phyloP scores from a whole-genome alignment of 2,329 filamentous ascomycete species.

The Calcarisporium arbuscula region DNA sequence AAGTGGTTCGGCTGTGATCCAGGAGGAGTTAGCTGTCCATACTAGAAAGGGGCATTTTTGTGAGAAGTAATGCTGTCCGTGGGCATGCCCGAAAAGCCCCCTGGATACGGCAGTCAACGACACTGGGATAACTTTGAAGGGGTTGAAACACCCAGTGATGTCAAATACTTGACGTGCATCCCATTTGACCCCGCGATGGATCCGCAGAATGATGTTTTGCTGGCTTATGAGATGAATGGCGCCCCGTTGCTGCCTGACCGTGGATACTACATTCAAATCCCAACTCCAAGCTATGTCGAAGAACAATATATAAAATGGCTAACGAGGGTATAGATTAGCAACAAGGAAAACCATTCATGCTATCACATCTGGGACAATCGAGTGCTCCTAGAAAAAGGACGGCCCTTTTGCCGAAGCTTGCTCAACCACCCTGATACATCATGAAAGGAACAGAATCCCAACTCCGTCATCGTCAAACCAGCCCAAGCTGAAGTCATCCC shows the following conservation, averaged over 20 bases:
- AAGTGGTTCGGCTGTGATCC: slow-evolving; percentile 43
- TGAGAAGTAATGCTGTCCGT: slow-evolving; percentile 38
- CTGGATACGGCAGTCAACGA: background rate
- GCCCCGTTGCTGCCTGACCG: slow-evolving; percentile 36
- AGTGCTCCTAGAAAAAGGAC: slow-evolving; percentile 43
- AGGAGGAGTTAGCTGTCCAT: slow-evolving; percentile 40
- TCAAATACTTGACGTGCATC: slow-evolving; percentile 41
- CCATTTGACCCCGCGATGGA: slow-evolving; percentile 42
- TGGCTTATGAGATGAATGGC: slow-evolving; percentile 38
- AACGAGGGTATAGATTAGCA: slow-evolving; percentile 31
- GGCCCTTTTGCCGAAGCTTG: slow-evolving; percentile 38
- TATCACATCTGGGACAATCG: slow-evolving; percentile 48
- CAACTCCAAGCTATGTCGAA: slow-evolving; percentile 37
- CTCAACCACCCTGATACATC: slow-evolving; percentile 39
- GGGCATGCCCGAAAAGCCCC: slow-evolving; percentile 24
- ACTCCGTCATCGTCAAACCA: slow-evolving; percentile 39
- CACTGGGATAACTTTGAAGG: slow-evolving; percentile 46
- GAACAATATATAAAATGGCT: slow-evolving; percentile 43
- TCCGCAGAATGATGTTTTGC: too few relatives aligned
- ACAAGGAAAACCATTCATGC: slow-evolving; percentile 36
- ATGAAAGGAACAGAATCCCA: slow-evolving; percentile 42
- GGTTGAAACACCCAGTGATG: slow-evolving; percentile 38
- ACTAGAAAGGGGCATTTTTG: slow-evolving; percentile 42
- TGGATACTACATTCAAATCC: slow-evolving; percentile 34
- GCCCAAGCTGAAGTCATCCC: slow-evolving; percentile 37